Conservation (phyloP, 2,329 filamentous ascomycete species). For the Malbranchea zuffiana region DNA sequence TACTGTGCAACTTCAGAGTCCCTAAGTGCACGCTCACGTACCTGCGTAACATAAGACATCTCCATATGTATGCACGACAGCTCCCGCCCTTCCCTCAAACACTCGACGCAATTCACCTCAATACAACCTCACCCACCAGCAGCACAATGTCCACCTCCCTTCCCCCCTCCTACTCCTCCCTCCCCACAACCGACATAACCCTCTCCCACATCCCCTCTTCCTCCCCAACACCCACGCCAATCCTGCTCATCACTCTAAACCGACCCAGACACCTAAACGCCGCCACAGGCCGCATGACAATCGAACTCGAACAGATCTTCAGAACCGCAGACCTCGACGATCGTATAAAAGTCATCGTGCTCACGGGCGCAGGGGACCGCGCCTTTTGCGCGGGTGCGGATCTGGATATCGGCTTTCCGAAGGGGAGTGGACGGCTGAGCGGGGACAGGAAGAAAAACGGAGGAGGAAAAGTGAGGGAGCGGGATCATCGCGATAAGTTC, state of each 20-base stretch:
- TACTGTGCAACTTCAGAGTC: no score
- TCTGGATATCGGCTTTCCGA: constrained; percentile 41
- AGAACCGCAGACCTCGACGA: constrained; percentile 44
- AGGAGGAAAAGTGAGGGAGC: constrained; percentile 29
- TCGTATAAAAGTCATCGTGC: constrained; percentile 43
- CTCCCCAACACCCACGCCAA: constrained; percentile 40
- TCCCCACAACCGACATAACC: constrained; percentile 25
- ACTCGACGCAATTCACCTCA: no score
- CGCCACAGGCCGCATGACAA: constrained; percentile 43
- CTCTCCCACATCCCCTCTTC: constrained; percentile 30
- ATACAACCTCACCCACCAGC: no score
- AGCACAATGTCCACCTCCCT: constrained; percentile 15
- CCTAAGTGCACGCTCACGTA: no score
- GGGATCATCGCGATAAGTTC: constrained; percentile 46
- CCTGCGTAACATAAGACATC: no score
- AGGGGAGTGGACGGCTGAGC: constrained; percentile 9
- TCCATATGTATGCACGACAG: no score
- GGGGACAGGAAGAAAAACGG: constrained; percentile 17
- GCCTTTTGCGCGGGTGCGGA: constrained; percentile 50
- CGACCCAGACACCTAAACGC: constrained; percentile 50
- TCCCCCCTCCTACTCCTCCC: constrained; percentile 28
- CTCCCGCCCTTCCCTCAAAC: not conserved
- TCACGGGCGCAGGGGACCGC: constrained; percentile 40
- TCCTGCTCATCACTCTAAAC: constrained; percentile 43
- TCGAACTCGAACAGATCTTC: constrained; percentile 34